Conservation (phyloP, 2,329 filamentous ascomycete species). For the Hymenoscyphus repandus region DNA sequence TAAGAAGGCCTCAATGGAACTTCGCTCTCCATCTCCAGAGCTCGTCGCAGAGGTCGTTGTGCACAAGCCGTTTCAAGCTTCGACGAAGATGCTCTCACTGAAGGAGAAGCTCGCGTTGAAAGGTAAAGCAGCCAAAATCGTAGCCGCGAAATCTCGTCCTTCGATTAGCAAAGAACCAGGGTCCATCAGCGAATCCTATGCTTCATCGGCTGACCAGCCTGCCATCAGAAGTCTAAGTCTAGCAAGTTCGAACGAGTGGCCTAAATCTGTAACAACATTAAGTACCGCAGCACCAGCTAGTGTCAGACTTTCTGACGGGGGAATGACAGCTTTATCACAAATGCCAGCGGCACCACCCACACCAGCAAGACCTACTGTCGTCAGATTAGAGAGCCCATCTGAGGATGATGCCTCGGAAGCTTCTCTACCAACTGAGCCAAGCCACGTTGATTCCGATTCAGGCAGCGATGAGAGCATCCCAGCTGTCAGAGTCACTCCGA, state of each 20-base stretch:
- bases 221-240: not conserved
- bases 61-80: not conserved
- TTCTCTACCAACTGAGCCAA: not conserved
- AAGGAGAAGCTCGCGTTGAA: constrained; percentile 29
- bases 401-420: not conserved
- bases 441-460: constrained; percentile 14
- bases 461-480: constrained; percentile 19
- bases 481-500: constrained; percentile 10
- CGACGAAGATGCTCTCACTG: constrained; percentile 22
- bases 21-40: constrained; percentile 5
- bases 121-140: constrained; percentile 27
- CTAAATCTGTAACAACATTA: not conserved
- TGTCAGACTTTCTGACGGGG: not conserved
- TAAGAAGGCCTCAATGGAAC: constrained; percentile 11
- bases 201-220: not conserved
- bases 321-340: not conserved
- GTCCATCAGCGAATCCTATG: not conserved
- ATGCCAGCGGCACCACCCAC: not conserved
- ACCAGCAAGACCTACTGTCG: constrained; percentile 18
- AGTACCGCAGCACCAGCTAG: not conserved
- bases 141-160: constrained; percentile 13
- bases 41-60: not conserved
- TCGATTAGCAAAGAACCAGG: not conserved
- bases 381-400: constrained; percentile 22
- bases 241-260: not conserved